phyloP scores from a whole-genome alignment of 2,329 filamentous ascomycete species.

The Phaeosphaeriaceae sp. region DNA sequence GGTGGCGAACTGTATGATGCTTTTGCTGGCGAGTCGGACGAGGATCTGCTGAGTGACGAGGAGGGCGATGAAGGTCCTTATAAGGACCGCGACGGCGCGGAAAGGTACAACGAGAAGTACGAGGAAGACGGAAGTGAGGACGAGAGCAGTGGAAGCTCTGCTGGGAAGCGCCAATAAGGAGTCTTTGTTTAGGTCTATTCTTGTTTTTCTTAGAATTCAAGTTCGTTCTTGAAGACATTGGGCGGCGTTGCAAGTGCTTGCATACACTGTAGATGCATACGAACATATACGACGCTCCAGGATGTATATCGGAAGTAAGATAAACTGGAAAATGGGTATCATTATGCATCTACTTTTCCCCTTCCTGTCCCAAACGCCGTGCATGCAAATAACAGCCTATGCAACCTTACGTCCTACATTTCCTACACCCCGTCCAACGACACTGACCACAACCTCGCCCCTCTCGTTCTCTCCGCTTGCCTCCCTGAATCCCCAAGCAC shows the following conservation, averaged over 20 bases:
- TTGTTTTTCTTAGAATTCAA: constrained; percentile 5
- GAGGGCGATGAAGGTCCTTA: constrained; percentile 48
- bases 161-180: constrained; percentile 32
- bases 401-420: constrained; percentile 93
- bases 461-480: constrained; percentile 56
- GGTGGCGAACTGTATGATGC: constrained; percentile 96
- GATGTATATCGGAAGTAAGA: neutral
- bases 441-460: constrained; percentile 80
- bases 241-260: constrained; percentile 15
- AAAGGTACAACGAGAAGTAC: constrained; percentile 43
- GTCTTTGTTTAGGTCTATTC: neutral
- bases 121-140: constrained; percentile 28
- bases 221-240: constrained; percentile 17
- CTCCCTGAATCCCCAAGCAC: constrained; percentile 85
- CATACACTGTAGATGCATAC: constrained; percentile 1
- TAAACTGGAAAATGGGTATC: constrained; percentile 18
- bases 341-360: constrained; percentile 5
- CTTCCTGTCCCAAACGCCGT: neutral
- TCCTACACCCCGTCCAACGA: constrained; percentile 91
- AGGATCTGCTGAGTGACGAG: constrained; percentile 63
- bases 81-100: constrained; percentile 33
- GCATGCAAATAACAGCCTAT: constrained; percentile 38
- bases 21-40: constrained; percentile 91
- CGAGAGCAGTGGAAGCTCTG: constrained; percentile 35
- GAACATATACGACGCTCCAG: neutral